phyloP scores from a whole-genome alignment of 2,329 filamentous ascomycete species.

The Hymenotorrendiella dingleyae region DNA sequence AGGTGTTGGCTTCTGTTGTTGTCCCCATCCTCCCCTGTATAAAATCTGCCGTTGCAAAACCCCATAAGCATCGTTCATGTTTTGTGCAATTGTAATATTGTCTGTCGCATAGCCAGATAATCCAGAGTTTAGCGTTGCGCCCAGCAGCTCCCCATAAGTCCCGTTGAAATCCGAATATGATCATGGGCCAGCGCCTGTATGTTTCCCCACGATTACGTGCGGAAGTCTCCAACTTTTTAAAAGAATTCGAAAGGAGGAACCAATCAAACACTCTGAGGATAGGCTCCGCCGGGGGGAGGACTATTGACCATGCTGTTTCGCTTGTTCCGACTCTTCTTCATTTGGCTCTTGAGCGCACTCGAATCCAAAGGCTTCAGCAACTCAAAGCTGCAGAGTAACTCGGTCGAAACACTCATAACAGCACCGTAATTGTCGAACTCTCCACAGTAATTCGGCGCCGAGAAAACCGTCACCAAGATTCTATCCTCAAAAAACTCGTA shows the following conservation, averaged over 20 bases:
- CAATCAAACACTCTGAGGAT: conserved; percentile 24
- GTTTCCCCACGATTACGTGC: too few species aligned
- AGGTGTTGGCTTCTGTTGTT: too few species aligned
- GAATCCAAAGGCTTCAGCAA: conserved; percentile 94
- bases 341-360: conserved; percentile 93
- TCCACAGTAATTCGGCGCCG: conserved; percentile 97
- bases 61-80: too few species aligned
- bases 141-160: too few species aligned
- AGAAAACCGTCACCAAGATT: conserved; percentile 93
- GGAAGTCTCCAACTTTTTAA: too few species aligned
- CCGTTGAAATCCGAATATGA: too few species aligned
- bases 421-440: conserved; percentile 99
- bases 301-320: conserved; percentile 93
- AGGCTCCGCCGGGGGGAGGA: conserved; percentile 51
- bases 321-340: conserved; percentile 96
- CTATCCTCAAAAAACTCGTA: conserved; percentile 98
- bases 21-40: too few species aligned
- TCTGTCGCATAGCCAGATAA: too few species aligned
- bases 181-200: too few species aligned
- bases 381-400: conserved; percentile 94
- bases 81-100: too few species aligned
- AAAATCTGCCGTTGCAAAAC: too few species aligned
- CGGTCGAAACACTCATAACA: conserved; percentile 93
- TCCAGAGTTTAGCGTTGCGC: too few species aligned
- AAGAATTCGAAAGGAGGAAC: not conserved